These are phyloP conservation scores for Plicaturopsis crispa DNA, from an alignment of 768 basidiomycete genomes.

Conservation along the genomic window DNA sequence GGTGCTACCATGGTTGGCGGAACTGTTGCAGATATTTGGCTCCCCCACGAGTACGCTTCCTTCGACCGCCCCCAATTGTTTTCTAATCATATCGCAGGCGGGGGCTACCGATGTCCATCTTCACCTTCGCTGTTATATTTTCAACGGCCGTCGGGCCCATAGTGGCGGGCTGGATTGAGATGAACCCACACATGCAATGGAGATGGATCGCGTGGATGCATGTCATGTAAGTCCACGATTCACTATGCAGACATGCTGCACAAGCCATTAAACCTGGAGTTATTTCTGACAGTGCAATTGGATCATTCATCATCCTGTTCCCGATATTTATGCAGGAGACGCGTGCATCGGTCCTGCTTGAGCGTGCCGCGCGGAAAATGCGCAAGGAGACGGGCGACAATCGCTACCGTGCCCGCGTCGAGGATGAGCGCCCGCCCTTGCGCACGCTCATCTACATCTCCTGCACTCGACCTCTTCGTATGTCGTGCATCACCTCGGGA, in stretches of 20 bases:
- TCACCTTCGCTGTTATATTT: slow-evolving; percentile 51
- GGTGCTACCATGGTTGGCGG: slow-evolving; percentile 70
- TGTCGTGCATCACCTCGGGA: slow-evolving; percentile 17
- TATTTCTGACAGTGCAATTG: slow-evolving; percentile 35
- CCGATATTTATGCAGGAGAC: slow-evolving; percentile 66
- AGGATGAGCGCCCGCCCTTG: slow-evolving; percentile 53
- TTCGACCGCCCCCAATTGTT: background rate
- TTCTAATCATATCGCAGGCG: slow-evolving; percentile 34
- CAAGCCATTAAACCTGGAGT: background rate
- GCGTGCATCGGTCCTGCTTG: slow-evolving; percentile 61
- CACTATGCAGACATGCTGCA: slow-evolving; percentile 1
- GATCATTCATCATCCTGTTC: slow-evolving; percentile 40
- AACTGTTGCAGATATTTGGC: slow-evolving; percentile 68
- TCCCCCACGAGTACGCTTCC: slow-evolving; percentile 42
- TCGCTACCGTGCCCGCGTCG: slow-evolving; percentile 54
- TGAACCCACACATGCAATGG: slow-evolving; percentile 53
- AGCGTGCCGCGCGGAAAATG: slow-evolving; percentile 49
- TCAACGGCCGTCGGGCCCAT: slow-evolving; percentile 61
- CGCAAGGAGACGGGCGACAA: slow-evolving; percentile 60
- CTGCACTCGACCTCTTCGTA: slow-evolving; percentile 65
- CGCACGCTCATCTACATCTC: slow-evolving; percentile 59
- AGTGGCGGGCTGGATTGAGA: slow-evolving; percentile 60
- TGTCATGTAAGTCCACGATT: slow-evolving; percentile 37
- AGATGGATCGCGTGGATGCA: slow-evolving; percentile 84
- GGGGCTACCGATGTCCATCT: slow-evolving; percentile 72